phyloP scores from a whole-genome alignment of 306 rosid species.

The Mimosa bimucronata region DNA sequence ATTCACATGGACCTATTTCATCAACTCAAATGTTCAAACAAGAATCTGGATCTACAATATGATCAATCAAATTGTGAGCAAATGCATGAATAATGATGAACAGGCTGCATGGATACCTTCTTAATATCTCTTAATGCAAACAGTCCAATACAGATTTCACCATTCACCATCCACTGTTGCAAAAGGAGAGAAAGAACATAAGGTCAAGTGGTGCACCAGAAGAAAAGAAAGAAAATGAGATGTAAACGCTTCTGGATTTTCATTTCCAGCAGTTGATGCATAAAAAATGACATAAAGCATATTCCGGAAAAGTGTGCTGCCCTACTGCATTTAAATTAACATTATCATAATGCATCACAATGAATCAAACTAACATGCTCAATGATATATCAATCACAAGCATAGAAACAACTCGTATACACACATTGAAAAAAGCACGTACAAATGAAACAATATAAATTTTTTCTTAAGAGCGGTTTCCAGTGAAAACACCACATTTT shows the following conservation, averaged over 20 bases:
- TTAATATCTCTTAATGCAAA: slow-evolving; percentile 87
- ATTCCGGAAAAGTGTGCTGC: slow-evolving; percentile 21
- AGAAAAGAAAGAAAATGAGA: not conserved
- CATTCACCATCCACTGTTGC: slow-evolving; percentile 98
- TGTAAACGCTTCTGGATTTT: slow-evolving; percentile 26
- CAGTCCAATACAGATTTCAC: slow-evolving; percentile 97
- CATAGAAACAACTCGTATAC: not conserved
- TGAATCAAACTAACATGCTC: slow-evolving; percentile 4
- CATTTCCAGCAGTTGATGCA: slow-evolving; percentile 8
- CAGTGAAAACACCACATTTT: slow-evolving; percentile 13
- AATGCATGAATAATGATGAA: slow-evolving; percentile 29
- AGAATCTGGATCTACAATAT: slow-evolving; percentile 18
- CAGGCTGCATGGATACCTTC: slow-evolving; percentile 63
- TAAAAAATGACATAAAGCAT: slow-evolving; percentile 13
- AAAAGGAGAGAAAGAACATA: slow-evolving; percentile 15
- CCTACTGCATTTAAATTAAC: not conserved
- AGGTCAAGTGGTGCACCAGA: slow-evolving; percentile 33
- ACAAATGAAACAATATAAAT: not conserved
- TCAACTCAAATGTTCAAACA: slow-evolving; percentile 29
- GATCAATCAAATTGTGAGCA: slow-evolving; percentile 26
- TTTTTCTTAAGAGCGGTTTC: not conserved
- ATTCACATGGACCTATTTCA: slow-evolving; percentile 18
- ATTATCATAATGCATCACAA: slow-evolving; percentile 4
- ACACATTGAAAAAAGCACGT: slow-evolving; percentile 17
- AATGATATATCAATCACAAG: not conserved